Conservation (phyloP, 2,329 filamentous ascomycete genomes). For the Achaetomium macrosporum region DNA sequence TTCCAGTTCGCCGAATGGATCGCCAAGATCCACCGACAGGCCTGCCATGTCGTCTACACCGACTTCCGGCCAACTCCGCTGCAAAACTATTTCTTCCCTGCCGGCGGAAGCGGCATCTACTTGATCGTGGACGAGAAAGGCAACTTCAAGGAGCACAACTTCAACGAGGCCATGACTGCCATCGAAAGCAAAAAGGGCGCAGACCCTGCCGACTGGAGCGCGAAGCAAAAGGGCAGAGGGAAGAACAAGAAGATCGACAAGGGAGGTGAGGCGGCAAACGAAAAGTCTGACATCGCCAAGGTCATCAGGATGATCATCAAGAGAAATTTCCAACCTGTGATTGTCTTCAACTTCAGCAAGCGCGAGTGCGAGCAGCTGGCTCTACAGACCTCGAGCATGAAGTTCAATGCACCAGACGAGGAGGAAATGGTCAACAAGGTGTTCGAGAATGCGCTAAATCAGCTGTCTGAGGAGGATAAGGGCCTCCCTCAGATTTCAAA, state of each 20-base stretch:
- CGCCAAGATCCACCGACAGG: constrained; percentile 93
- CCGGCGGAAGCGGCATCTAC: constrained; percentile 86
- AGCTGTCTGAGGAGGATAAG: constrained; percentile 85
- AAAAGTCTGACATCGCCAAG: constrained; percentile 82
- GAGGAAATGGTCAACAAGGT: constrained; percentile 92
- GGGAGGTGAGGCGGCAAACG: constrained; percentile 64
- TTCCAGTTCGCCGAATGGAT: constrained; percentile 99
- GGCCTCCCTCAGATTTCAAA: constrained; percentile 84
- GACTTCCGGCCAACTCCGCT: constrained; percentile 95
- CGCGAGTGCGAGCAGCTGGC: constrained; percentile 90
- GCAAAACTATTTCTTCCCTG: constrained; percentile 96
- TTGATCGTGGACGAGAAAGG: constrained; percentile 96
- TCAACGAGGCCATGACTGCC: constrained; percentile 88
- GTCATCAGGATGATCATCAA: constrained; percentile 99
- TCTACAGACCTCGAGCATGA: constrained; percentile 75
- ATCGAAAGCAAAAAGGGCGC: constrained; percentile 84
- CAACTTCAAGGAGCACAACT: constrained; percentile 93
- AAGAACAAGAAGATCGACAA: constrained; percentile 92
- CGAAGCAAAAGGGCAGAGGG: constrained; percentile 77
- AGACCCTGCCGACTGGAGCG: constrained; percentile 71
- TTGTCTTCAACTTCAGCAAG: constrained; percentile 99
- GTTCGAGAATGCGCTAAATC: constrained; percentile 88
- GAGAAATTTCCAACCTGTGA: constrained; percentile 95
- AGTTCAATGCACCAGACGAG: constrained; percentile 95
- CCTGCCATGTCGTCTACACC: constrained; percentile 98